Conservation (phyloP, 2,329 filamentous ascomycete genomes). For the Fusarium decemcellulare region DNA sequence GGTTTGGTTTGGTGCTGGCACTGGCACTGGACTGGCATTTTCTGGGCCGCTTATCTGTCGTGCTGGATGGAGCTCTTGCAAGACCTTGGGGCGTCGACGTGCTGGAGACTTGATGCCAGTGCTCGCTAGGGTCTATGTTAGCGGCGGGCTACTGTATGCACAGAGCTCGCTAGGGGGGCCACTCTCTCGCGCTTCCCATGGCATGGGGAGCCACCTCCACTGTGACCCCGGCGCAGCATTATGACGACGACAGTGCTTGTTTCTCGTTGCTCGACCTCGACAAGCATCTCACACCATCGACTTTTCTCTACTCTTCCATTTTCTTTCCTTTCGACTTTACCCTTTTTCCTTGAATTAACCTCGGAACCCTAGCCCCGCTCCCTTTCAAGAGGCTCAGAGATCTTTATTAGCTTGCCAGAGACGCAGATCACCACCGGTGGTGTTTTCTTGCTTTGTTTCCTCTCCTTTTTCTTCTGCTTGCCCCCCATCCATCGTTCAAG, state of each 20-base stretch:
- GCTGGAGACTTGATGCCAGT: not conserved
- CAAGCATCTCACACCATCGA: slow-evolving; percentile 13
- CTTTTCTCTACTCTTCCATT: slow-evolving; percentile 38
- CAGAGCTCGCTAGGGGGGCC: slow-evolving; percentile 8
- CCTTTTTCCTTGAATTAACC: slow-evolving; percentile 19
- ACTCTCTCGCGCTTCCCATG: not conserved
- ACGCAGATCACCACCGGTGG: slow-evolving; percentile 36
- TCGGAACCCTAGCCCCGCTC: slow-evolving; percentile 7
- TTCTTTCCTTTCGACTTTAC: slow-evolving; percentile 24
- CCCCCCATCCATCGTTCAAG: slow-evolving; percentile 4
- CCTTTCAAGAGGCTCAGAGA: slow-evolving; percentile 14
- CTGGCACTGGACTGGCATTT: no score
- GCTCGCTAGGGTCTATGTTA: not conserved
- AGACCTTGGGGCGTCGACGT: not conserved
- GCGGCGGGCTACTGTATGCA: slow-evolving; percentile 6
- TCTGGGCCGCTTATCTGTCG: no score
- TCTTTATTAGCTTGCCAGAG: slow-evolving; percentile 16
- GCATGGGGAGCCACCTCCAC: slow-evolving; percentile 20
- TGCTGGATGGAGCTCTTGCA: not conserved
- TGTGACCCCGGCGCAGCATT: slow-evolving; percentile 31
- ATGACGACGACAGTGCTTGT: slow-evolving; percentile 35
- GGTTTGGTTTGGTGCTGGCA: no score
- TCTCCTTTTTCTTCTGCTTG: slow-evolving; percentile 4
- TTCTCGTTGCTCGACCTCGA: slow-evolving; percentile 7
- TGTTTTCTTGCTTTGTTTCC: slow-evolving; percentile 9